Percentiles rank a stretch among this genome's conserved stretches.
Evolutionary conservation across 345 rosid genomes (phyloP).

Genomic region (Murraya paniculata): DNA sequence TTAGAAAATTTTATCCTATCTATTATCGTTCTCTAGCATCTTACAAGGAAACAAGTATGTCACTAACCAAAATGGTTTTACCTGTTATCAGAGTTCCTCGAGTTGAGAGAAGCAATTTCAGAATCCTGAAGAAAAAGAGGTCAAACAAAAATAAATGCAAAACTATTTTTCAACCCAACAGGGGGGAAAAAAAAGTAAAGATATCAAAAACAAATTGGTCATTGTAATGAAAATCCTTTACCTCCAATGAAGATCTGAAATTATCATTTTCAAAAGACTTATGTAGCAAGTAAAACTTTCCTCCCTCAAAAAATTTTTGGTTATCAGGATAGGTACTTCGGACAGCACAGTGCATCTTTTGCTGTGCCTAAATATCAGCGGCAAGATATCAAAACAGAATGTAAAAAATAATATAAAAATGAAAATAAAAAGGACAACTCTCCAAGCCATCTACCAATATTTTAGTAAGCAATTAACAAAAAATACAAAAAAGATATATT

Average conservation of each 20-base stretch:
- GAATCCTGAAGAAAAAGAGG: slow-evolving; percentile 11
- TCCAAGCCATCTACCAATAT: not conserved
- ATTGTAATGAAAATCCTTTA: not conserved
- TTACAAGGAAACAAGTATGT: slow-evolving; percentile 3
- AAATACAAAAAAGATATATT: not conserved
- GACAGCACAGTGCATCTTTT: slow-evolving; percentile 34
- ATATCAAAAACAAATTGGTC: not conserved
- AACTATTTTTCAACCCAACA: not conserved
- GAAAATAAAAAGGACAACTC: not conserved
- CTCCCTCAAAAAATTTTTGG: slow-evolving; percentile 15
- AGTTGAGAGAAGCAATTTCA: slow-evolving; percentile 15
- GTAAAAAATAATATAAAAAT: not conserved
- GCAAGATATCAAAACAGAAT: slow-evolving; percentile 10
- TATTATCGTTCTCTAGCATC: not conserved
- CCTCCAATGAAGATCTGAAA: slow-evolving; percentile 18
- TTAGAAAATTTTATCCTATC: not conserved
- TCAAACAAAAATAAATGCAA: not conserved
- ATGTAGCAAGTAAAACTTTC: slow-evolving; percentile 19
- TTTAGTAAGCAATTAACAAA: not conserved
- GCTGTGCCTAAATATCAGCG: slow-evolving; percentile 24
- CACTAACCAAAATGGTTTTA: slow-evolving; percentile 11
- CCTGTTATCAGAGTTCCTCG: slow-evolving; percentile 25
- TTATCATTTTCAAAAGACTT: slow-evolving; percentile 23
- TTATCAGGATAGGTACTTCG: slow-evolving; percentile 18
- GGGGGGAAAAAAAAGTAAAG: not conserved